Base-by-base conservation (phyloP, 75 land plant genomes). In the Picea glauca region DNA sequence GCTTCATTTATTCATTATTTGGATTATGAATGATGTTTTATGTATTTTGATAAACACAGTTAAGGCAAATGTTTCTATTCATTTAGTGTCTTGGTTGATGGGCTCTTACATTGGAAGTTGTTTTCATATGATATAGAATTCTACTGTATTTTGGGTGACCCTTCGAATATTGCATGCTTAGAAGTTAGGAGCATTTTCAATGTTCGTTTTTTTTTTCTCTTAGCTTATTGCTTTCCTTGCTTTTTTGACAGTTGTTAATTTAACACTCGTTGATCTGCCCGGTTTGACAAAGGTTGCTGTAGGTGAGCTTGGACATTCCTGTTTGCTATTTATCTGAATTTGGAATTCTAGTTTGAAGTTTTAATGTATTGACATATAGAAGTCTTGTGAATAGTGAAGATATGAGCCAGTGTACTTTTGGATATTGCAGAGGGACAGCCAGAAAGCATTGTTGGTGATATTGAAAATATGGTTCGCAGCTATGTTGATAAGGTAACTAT, bases 281-380 rank as follows among this genome's bases (percentile, higher is more conserved):
- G 98, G 98, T 56, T 64, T 96, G 76, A 96, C 98, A 72, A 96
- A 96, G 77, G 93, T 96, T 86, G 98, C 98, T 76, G 88, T 96
- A 60, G 98, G 99, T 94, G 88, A 83, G 83, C 43, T 30, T 78
- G 26, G 50, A 70, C 20, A 68, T 40, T 46, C 50, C 50, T 46
- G 50, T n/a, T 1, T 9, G 11, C 56, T 35, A 26, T 31, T 62
- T 60, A 31, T 50, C 57, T 66, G n/a, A 35, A 18, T 62, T 63
- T 54, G n/a, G 33, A 26, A 15, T 50, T 62, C 20, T 78, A 23
- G 6, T 72, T 60, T 62, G 46, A 62, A 26, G 15, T 8, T 1
- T 17, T n/a, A n/a, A 75, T 50, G 15, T 14, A 66, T 43, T 70
- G 73, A 46, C 20, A 20, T 70, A 40, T 43, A 43, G 38, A 38